phyloP scores from a whole-genome alignment of 768 basidiomycete species.

The Hericium coralloides region DNA sequence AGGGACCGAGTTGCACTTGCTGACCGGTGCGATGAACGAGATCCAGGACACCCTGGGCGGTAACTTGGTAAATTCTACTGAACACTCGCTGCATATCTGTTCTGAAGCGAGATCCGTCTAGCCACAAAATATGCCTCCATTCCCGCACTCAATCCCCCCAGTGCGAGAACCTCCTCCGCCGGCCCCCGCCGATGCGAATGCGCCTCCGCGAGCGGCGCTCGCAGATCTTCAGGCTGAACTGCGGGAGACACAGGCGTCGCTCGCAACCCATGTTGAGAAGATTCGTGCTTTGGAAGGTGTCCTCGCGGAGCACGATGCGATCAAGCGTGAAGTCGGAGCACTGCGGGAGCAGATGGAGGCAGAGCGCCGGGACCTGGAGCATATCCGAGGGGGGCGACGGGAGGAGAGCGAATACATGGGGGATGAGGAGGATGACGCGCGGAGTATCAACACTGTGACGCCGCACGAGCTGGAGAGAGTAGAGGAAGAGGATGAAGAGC shows the following conservation, averaged over 20 bases:
- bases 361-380: slow-evolving; percentile 42
- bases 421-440: slow-evolving; percentile 43
- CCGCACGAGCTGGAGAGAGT: slow-evolving; percentile 64
- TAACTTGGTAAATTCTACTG: slow-evolving; percentile 46
- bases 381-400: slow-evolving; percentile 19
- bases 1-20: slow-evolving; percentile 69
- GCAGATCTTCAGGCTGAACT: slow-evolving; percentile 75
- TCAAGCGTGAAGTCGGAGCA: slow-evolving; percentile 68
- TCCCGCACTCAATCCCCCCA: slow-evolving; percentile 58
- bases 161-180: slow-evolving; percentile 30
- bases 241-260: slow-evolving; percentile 70
- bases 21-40: slow-evolving; percentile 78
- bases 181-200: slow-evolving; percentile 15
- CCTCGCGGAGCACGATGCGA: slow-evolving; percentile 74
- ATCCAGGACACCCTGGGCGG: slow-evolving; percentile 90
- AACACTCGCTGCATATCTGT: neutral
- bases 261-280: slow-evolving; percentile 74
- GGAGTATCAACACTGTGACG: slow-evolving; percentile 65
- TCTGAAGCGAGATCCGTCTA: slow-evolving; percentile 17
- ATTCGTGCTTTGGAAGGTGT: slow-evolving; percentile 76
- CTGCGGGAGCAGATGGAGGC: slow-evolving; percentile 69
- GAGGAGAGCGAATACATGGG: slow-evolving; percentile 15
- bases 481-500: slow-evolving; percentile 68
- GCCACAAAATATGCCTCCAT: slow-evolving; percentile 55
- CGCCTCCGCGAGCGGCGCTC: slow-evolving; percentile 28